phyloP scores from a whole-genome alignment of 148 eudicot species.

The Cornus kousa region DNA sequence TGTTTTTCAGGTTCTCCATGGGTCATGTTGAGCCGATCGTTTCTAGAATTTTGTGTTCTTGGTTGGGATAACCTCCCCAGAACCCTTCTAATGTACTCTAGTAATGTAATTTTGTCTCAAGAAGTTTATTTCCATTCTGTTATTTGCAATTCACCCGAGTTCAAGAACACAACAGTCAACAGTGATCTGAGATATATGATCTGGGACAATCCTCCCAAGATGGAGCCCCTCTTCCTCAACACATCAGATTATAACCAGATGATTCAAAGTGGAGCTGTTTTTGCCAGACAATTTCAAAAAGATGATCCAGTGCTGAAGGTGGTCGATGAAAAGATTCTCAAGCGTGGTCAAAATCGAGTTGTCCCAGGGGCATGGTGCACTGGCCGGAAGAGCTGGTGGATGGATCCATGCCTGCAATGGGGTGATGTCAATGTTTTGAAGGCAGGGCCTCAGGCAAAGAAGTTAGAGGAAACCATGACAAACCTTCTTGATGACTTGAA shows the following conservation, averaged over 20 bases:
- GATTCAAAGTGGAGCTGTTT: slow-evolving; percentile 88
- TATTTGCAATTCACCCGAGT: slow-evolving; percentile 75
- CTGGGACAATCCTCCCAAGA: slow-evolving; percentile 96
- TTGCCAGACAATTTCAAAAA: slow-evolving; percentile 67
- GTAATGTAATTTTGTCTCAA: slow-evolving; percentile 68
- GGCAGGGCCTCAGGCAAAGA: slow-evolving; percentile 61
- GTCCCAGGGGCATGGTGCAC: slow-evolving; percentile 95
- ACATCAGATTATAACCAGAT: slow-evolving; percentile 63
- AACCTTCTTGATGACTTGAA: slow-evolving; percentile 51
- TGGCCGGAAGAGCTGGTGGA: slow-evolving; percentile 53
- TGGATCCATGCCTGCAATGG: slow-evolving; percentile 69
- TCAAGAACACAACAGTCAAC: slow-evolving; percentile 81
- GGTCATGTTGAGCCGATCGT: slow-evolving; percentile 72
- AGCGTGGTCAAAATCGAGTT: slow-evolving; percentile 54
- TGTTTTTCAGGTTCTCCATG: slow-evolving; percentile 79
- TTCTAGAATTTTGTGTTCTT: slow-evolving; percentile 67
- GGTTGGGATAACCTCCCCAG: slow-evolving; percentile 99
- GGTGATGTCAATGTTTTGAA: slow-evolving; percentile 68
- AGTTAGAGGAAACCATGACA: slow-evolving; percentile 48
- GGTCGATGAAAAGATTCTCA: slow-evolving; percentile 72
- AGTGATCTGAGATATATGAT: slow-evolving; percentile 78
- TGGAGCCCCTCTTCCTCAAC: slow-evolving; percentile 73
- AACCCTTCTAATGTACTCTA: slow-evolving; percentile 77
- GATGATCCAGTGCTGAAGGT: slow-evolving; percentile 66
- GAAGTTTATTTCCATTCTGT: slow-evolving; percentile 92